Evolutionary conservation across 2,329 filamentous ascomycete species (phyloP).

Genomic region (Fusarium beomiforme): DNA sequence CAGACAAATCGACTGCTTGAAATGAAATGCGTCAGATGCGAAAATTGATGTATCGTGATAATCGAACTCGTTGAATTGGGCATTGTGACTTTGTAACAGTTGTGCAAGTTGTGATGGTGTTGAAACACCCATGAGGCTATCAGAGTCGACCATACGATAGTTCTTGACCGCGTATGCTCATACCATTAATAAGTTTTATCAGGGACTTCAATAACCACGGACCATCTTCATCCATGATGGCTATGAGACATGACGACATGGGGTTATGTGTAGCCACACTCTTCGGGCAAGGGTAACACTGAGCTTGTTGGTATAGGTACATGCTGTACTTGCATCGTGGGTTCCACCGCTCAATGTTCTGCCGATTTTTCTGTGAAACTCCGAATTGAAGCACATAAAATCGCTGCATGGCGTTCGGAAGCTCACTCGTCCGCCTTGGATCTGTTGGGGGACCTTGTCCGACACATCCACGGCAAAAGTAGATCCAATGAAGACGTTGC

Average conservation of each 20-base stretch:
- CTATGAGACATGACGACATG: slow-evolving; percentile 1
- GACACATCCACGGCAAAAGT: slow-evolving; percentile 5
- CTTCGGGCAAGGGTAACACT: background rate
- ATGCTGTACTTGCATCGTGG: slow-evolving; percentile 19
- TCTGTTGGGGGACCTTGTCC: slow-evolving; percentile 17
- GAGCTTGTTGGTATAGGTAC: slow-evolving; percentile 10
- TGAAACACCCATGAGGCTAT: background rate
- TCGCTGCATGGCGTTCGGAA: slow-evolving; percentile 31
- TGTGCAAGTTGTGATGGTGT: background rate
- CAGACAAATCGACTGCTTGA: background rate
- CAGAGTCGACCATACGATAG: background rate
- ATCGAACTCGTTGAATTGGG: background rate
- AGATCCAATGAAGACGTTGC: slow-evolving; percentile 28
- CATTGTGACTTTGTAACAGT: background rate
- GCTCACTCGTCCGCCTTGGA: slow-evolving; percentile 5
- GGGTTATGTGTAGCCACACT: slow-evolving; percentile 10
- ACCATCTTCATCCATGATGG: slow-evolving; percentile 10
- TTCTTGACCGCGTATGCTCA: slow-evolving; percentile 16
- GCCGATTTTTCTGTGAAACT: slow-evolving; percentile 11
- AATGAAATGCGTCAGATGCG: background rate
- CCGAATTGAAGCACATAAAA: slow-evolving; percentile 2
- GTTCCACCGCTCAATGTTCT: slow-evolving; percentile 33
- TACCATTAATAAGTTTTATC: slow-evolving; percentile 9
- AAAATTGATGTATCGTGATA: background rate
- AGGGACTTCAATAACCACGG: background rate